Evolutionary conservation across 2,329 filamentous ascomycete species (phyloP).

Genomic region (Trichoderma sp.): DNA sequence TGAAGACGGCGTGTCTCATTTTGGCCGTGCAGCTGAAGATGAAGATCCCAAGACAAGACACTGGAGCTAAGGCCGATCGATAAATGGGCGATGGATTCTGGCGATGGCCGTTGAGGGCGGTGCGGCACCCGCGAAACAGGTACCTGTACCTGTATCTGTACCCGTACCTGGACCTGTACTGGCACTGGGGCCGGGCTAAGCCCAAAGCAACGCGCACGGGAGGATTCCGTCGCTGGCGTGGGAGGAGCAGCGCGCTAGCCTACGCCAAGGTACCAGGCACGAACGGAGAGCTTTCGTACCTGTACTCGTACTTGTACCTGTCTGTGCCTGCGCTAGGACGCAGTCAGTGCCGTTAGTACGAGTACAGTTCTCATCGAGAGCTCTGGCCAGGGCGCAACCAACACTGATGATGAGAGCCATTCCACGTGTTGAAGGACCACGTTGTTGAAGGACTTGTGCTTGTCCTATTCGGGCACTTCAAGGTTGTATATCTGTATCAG

Average conservation of each 20-base stretch:
- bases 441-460: background rate
- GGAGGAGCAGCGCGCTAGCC: background rate
- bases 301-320: background rate
- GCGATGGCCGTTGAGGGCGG: background rate
- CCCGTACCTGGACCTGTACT: background rate
- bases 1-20: slow-evolving; percentile 12
- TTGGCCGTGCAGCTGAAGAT: background rate
- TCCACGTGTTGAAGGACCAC: background rate
- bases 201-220: background rate
- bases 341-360: background rate
- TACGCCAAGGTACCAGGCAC: slow-evolving; percentile 9
- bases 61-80: slow-evolving; percentile 8
- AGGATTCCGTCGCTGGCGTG: slow-evolving; percentile 5
- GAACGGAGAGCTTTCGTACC: background rate
- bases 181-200: background rate
- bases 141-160: background rate
- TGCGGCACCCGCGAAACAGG: background rate
- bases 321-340: background rate
- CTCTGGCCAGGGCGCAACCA: background rate
- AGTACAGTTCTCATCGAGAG: background rate
- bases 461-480: background rate
- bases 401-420: background rate
- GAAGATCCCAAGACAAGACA: slow-evolving; percentile 2
- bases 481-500: background rate
- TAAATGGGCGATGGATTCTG: background rate